phyloP scores from a whole-genome alignment of 2,329 filamentous ascomycete species.

The Cytospora piceicola region DNA sequence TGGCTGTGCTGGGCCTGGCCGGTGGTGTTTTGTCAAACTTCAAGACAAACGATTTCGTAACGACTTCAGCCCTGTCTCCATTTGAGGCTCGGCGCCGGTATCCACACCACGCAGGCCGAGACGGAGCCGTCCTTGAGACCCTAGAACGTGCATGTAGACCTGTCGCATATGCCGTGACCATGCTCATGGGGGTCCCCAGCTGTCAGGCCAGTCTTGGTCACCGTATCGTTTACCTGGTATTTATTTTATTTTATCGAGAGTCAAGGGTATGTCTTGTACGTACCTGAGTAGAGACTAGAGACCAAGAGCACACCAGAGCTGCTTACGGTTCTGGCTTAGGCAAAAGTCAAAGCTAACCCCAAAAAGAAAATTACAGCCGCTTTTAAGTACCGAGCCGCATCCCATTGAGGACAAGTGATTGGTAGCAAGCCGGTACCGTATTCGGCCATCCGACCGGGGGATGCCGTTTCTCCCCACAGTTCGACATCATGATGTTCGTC shows the following conservation, averaged over 20 bases:
- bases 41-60: constrained; percentile 33
- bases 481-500: not conserved
- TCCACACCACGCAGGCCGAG: constrained; percentile 14
- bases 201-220: not conserved
- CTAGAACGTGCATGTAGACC: constrained; percentile 7
- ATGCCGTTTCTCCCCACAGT: constrained; percentile 1
- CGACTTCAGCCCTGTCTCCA: constrained; percentile 31
- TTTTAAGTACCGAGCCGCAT: constrained; percentile 21
- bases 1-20: constrained; percentile 7
- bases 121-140: constrained; percentile 19
- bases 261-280: not conserved
- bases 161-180: constrained; percentile 4
- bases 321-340: not conserved
- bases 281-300: too few relatives aligned
- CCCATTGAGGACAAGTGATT: not conserved
- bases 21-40: constrained; percentile 27
- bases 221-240: not conserved
- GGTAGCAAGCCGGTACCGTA: not conserved
- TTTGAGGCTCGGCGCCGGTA: constrained; percentile 5
- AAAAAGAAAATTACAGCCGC: not conserved
- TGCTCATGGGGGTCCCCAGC: not conserved
- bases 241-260: not conserved
- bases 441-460: not conserved
- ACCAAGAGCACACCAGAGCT: not conserved
- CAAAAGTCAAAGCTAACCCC: not conserved